Conservation (phyloP, 2,329 filamentous ascomycete genomes). For the Plectosphaerella cucumerina region DNA sequence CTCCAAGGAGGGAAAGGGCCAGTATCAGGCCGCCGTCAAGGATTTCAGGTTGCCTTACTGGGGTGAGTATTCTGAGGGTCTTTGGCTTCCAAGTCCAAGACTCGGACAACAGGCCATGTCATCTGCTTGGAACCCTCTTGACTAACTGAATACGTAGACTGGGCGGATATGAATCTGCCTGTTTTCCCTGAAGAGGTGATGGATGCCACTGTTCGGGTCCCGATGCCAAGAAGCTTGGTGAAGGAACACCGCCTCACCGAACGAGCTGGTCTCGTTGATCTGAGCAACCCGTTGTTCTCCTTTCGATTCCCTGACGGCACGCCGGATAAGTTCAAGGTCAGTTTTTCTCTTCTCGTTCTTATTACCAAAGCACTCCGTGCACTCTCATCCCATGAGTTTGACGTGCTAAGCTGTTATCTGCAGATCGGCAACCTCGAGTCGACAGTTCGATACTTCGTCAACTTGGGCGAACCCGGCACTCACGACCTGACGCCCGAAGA, state of each 20-base stretch:
- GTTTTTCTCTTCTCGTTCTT: not conserved
- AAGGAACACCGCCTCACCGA: conserved; percentile 1
- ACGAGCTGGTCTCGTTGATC: not conserved
- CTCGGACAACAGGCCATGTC: conserved; percentile 13
- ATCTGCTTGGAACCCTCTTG: too few species aligned
- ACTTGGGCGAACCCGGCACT: not conserved
- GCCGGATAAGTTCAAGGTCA: conserved; percentile 1
- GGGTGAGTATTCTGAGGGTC: conserved; percentile 22
- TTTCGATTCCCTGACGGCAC: conserved; percentile 4
- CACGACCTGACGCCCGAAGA: not conserved
- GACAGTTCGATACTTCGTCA: conserved; percentile 16
- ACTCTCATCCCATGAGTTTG: not conserved
- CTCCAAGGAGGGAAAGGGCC: conserved; percentile 12
- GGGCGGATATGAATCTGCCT: too few species aligned
- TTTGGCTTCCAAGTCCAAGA: not conserved
- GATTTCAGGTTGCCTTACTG: conserved; percentile 27
- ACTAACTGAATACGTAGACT: too few species aligned
- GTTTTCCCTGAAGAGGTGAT: not conserved
- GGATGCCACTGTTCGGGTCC: conserved; percentile 5
- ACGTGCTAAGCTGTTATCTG: too few species aligned
- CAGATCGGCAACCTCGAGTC: not conserved
- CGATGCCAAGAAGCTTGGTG: conserved; percentile 21
- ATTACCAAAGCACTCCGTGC: not conserved
- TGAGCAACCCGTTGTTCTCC: conserved; percentile 6
- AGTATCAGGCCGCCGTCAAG: conserved; percentile 21